Evolutionary conservation across 2,329 filamentous ascomycete genomes (phyloP).

Genomic region (Ceratocystis smalleyi): DNA sequence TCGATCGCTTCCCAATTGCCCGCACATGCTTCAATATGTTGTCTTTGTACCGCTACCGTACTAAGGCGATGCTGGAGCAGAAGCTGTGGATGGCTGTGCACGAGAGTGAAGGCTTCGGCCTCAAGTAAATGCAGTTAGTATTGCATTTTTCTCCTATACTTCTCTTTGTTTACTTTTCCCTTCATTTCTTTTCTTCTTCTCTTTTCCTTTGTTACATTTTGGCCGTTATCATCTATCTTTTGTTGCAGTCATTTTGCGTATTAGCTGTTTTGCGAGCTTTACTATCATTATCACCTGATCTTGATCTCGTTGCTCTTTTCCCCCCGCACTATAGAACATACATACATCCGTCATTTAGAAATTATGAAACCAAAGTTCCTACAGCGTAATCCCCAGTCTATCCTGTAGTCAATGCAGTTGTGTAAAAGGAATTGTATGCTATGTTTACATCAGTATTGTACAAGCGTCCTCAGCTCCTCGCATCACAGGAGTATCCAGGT

Average conservation of each 20-base stretch:
- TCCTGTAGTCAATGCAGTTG: not conserved
- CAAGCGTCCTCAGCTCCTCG: not conserved
- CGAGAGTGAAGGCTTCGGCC: constrained; percentile 81
- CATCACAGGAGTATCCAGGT: not conserved
- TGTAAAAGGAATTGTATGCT: constrained; percentile 2
- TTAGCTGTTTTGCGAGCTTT: not conserved
- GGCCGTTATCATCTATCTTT: no score
- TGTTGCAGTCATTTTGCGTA: no score
- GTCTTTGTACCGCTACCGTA: constrained; percentile 57
- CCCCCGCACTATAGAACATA: not conserved
- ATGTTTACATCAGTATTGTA: constrained; percentile 2
- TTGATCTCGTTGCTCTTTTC: not conserved
- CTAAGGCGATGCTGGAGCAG: constrained; percentile 48
- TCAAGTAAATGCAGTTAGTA: constrained; percentile 42
- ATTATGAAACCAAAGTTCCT: not conserved
- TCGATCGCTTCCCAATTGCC: constrained; percentile 62
- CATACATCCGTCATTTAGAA: not conserved
- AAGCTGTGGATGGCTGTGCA: constrained; percentile 75
- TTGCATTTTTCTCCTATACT: not conserved
- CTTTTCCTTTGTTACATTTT: not conserved
- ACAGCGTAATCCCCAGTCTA: not conserved
- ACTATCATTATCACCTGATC: not conserved
- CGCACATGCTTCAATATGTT: constrained; percentile 85
- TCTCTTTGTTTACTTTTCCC: not conserved
- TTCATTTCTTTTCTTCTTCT: not conserved